Evolutionary conservation across 2,329 filamentous ascomycete genomes (phyloP).

Genomic region (Colletotrichum musae): DNA sequence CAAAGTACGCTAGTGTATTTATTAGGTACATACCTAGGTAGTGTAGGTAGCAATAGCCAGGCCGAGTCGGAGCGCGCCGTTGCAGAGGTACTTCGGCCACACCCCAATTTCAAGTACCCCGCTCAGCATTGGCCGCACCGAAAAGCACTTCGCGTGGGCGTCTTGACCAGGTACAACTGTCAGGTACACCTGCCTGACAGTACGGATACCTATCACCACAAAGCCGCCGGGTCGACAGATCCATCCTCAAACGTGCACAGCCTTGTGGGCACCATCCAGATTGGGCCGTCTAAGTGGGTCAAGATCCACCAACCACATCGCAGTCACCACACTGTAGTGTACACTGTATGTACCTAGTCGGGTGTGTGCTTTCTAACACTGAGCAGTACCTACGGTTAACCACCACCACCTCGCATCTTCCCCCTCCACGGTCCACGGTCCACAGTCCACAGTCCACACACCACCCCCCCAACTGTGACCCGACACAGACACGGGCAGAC

Average conservation of each 20-base stretch:
- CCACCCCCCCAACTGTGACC: constrained; percentile 8
- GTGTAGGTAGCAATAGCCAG: background rate
- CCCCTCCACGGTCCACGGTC: background rate
- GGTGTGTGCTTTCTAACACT: no score
- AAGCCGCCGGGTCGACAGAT: constrained; percentile 37
- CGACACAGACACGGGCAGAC: constrained; percentile 1
- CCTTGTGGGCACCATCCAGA: constrained; percentile 42
- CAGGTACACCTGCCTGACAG: constrained; percentile 25
- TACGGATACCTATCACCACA: background rate
- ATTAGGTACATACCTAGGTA: background rate
- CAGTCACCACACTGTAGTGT: background rate
- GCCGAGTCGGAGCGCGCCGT: constrained; percentile 37
- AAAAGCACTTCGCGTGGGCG: background rate
- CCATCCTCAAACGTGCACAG: constrained; percentile 45
- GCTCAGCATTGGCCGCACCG: no score
- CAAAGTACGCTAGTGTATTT: no score
- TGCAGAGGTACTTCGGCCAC: constrained; percentile 31
- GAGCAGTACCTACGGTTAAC: background rate
- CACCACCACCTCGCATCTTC: constrained; percentile 1
- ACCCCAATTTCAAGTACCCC: no score
- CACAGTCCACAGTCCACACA: background rate
- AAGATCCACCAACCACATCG: constrained; percentile 15
- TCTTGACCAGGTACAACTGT: background rate
- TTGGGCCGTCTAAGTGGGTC: constrained; percentile 27
- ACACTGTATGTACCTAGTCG: no score